These are phyloP conservation scores for Agrocybe praecox DNA, from an alignment of 768 basidiomycete species.

Conservation along the genomic window DNA sequence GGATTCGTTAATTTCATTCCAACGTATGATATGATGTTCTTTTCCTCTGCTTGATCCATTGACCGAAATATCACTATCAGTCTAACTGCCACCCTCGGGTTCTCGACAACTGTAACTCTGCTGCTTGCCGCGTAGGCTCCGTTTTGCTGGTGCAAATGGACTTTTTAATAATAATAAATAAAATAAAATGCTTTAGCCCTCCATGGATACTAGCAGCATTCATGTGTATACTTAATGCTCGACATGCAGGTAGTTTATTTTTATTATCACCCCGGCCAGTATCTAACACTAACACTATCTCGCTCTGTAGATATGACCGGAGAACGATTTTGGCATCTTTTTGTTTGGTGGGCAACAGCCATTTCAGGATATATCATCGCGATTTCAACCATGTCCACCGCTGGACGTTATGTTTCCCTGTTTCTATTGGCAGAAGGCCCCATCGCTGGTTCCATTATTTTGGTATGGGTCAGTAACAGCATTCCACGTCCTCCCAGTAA, in stretches of 20 bases:
- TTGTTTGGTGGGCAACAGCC: slow-evolving; percentile 56
- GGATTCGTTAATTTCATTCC: slow-evolving; percentile 66
- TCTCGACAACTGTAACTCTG: slow-evolving; percentile 56
- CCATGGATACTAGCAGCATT: slow-evolving; percentile 61
- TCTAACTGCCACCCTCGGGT: slow-evolving; percentile 63
- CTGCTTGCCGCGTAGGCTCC: slow-evolving; percentile 58
- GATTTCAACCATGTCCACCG: slow-evolving; percentile 49
- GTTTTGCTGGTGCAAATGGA: not conserved
- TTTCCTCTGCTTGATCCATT: not conserved
- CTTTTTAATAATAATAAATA: too few species aligned
- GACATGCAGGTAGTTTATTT: slow-evolving; percentile 43
- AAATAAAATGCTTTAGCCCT: slow-evolving; percentile 40
- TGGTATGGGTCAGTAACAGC: slow-evolving; percentile 65
- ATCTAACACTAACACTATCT: too few species aligned
- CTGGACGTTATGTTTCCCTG: slow-evolving; percentile 58
- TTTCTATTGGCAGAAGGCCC: slow-evolving; percentile 64
- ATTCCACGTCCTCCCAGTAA: slow-evolving; percentile 54
- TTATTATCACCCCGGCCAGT: not conserved
- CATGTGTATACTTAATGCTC: slow-evolving; percentile 50
- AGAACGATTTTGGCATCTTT: slow-evolving; percentile 65
- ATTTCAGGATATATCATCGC: slow-evolving; percentile 64
- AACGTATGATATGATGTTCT: slow-evolving; percentile 36
- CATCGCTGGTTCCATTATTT: slow-evolving; percentile 39
- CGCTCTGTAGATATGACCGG: slow-evolving; percentile 51
- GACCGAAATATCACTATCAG: slow-evolving; percentile 25